These are phyloP conservation scores for Pouteria campechiana DNA, from an alignment of 179 eudicot genomes.

Conservation along the genomic window DNA sequence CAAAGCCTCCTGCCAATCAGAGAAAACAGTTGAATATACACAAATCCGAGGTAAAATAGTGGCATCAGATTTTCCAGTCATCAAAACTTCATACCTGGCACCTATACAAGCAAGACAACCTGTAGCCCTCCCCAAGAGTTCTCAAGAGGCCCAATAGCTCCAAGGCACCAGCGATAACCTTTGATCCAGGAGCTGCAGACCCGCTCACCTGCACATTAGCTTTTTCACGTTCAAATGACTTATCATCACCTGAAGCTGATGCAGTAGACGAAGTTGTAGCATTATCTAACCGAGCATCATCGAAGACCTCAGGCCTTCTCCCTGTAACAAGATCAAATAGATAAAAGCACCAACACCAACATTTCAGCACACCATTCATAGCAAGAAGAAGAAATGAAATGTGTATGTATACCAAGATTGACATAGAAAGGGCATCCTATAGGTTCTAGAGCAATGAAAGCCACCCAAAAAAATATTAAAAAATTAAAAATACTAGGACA, in stretches of 20 bases:
- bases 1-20: slow-evolving; percentile 70
- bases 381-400: no score
- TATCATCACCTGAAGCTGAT: slow-evolving; percentile 47
- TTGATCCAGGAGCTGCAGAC: slow-evolving; percentile 36
- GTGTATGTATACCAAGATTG: no score
- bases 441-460: no score
- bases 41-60: background rate
- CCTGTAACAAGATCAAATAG: slow-evolving; percentile 32
- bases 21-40: background rate
- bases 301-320: slow-evolving; percentile 44
- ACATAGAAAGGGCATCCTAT: no score
- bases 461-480: no score
- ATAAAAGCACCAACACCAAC: slow-evolving; percentile 1
- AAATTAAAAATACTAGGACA: no score
- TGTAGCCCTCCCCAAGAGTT: slow-evolving; percentile 79
- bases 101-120: slow-evolving; percentile 75
- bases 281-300: slow-evolving; percentile 44
- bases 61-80: background rate
- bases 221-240: slow-evolving; percentile 53
- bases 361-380: no score
- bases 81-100: slow-evolving; percentile 54
- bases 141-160: slow-evolving; percentile 64
- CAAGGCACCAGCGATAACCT: slow-evolving; percentile 46
- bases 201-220: slow-evolving; percentile 23
- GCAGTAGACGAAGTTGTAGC: slow-evolving; percentile 29